A percentile compares a stretch with the other conserved stretches of the same genome.
Conservation (phyloP, 805 yeast species). For the Nakazawaea anatomiae region DNA sequence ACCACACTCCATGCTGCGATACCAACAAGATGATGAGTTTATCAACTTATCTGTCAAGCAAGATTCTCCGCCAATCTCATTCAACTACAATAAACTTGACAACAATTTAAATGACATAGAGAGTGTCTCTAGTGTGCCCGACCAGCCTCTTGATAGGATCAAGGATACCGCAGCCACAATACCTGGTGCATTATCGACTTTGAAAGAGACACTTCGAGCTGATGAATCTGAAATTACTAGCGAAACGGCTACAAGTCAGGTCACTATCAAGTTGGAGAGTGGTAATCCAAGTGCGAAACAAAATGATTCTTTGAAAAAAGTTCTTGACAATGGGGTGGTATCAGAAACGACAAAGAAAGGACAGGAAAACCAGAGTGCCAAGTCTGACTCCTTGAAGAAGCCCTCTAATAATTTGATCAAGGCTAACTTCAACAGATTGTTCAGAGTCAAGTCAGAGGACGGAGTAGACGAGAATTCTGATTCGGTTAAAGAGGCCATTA, state of each 20-base stretch:
- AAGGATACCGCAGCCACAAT: conserved; percentile 6
- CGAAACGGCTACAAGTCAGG: not conserved
- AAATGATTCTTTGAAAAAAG: not conserved
- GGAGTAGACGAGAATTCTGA: not conserved
- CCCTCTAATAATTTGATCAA: conserved; percentile 4
- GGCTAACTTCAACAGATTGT: conserved; percentile 7
- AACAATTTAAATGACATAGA: conserved; percentile 3
- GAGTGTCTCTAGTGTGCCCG: not conserved
- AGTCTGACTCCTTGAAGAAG: not conserved
- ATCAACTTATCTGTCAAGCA: not conserved
- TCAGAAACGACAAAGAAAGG: not conserved
- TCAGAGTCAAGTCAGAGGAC: conserved; percentile 3
- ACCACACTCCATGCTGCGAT: not conserved
- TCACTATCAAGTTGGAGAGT: not conserved
- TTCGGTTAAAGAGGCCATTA: too few species aligned
- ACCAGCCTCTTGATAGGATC: not conserved
- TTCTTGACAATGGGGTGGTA: not conserved
- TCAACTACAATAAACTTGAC: conserved; percentile 8
- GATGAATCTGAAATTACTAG: not conserved
- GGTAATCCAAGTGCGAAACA: not conserved
- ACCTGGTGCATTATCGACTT: not conserved
- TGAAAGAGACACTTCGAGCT: conserved; percentile 1
- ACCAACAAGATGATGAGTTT: not conserved
- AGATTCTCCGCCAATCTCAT: conserved; percentile 10
- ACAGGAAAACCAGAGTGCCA: not conserved